phyloP scores from a whole-genome alignment of 345 rosid species.

The Arabidopsis arenosa region DNA sequence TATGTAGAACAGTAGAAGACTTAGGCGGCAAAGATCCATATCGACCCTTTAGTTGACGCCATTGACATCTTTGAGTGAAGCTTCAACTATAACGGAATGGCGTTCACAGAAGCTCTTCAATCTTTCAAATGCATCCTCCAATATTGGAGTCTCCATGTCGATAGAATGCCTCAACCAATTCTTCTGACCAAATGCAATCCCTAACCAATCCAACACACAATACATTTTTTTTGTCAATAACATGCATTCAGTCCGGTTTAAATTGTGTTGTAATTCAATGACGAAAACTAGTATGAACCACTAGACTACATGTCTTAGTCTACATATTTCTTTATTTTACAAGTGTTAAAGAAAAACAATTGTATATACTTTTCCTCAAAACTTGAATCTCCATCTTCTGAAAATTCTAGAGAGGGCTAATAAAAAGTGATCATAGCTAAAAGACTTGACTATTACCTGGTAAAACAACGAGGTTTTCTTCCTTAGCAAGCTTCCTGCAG shows the following conservation, averaged over 20 bases:
- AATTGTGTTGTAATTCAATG: not conserved
- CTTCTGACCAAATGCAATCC: constrained; percentile 55
- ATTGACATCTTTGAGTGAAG: constrained; percentile 2
- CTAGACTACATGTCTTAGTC: not conserved
- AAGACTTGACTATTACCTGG: constrained; percentile 19
- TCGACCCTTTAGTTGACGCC: constrained; percentile 14
- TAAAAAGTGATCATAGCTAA: not conserved
- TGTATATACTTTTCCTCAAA: not conserved
- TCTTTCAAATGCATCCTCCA: constrained; percentile 41
- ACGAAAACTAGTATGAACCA: not conserved
- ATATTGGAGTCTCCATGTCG: constrained; percentile 32
- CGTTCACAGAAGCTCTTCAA: constrained; percentile 38
- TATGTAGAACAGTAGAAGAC: no score
- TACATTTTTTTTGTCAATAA: not conserved
- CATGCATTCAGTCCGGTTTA: not conserved
- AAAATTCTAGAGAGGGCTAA: not conserved
- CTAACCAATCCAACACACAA: constrained; percentile 44
- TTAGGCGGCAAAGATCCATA: no score
- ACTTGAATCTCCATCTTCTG: not conserved
- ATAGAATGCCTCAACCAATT: constrained; percentile 41
- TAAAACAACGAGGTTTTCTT: constrained; percentile 39
- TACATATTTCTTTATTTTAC: not conserved
- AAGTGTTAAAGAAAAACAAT: not conserved
- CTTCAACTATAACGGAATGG: not conserved
- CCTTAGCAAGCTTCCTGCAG: constrained; percentile 38